Percentiles rank a stretch among this genome's conserved stretches.
These are phyloP conservation scores for Wickerhamomyces bisporus DNA, from an alignment of 805 yeast species.

Conservation along the genomic window DNA sequence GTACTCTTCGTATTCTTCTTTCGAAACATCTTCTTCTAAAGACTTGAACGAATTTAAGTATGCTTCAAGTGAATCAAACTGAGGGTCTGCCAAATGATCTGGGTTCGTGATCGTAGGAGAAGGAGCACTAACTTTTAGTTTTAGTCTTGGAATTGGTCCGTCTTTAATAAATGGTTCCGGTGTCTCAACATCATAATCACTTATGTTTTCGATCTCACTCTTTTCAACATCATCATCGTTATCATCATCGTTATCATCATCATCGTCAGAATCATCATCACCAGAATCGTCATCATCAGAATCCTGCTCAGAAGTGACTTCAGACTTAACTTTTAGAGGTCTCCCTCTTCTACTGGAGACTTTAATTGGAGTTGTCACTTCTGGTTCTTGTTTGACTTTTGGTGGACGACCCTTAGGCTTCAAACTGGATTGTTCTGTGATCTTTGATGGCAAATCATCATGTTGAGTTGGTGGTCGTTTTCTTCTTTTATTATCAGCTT, in stretches of 20 bases:
- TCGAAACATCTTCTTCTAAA: constrained; percentile 55
- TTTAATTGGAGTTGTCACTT: not conserved
- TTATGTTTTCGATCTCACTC: constrained; percentile 6
- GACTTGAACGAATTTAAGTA: constrained; percentile 52
- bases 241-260: constrained; percentile 14
- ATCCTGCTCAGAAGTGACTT: constrained; percentile 2
- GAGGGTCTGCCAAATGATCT: constrained; percentile 44
- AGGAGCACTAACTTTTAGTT: constrained; percentile 33
- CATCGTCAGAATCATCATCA: constrained; percentile 12
- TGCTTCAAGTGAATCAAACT: constrained; percentile 34
- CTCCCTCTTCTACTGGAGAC: constrained; percentile 2
- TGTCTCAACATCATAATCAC: constrained; percentile 7
- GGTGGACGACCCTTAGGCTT: not conserved
- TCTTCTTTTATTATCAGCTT: constrained; percentile 1
- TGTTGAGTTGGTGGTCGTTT: constrained; percentile 1
- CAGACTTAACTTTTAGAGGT: constrained; percentile 6
- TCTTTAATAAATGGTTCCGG: constrained; percentile 16
- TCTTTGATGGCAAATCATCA: too few relatives aligned
- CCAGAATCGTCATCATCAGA: constrained; percentile 22
- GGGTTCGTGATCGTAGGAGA: constrained; percentile 56
- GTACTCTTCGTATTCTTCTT: constrained; percentile 56
- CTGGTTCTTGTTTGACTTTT: not conserved
- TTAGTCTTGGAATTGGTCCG: constrained; percentile 25
- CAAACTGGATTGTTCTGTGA: too few relatives aligned
- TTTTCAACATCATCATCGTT: constrained; percentile 20